Evolutionary conservation across 108 stramenopile genomes (phyloP).

Genomic region (Skeletonema grethae): DNA sequence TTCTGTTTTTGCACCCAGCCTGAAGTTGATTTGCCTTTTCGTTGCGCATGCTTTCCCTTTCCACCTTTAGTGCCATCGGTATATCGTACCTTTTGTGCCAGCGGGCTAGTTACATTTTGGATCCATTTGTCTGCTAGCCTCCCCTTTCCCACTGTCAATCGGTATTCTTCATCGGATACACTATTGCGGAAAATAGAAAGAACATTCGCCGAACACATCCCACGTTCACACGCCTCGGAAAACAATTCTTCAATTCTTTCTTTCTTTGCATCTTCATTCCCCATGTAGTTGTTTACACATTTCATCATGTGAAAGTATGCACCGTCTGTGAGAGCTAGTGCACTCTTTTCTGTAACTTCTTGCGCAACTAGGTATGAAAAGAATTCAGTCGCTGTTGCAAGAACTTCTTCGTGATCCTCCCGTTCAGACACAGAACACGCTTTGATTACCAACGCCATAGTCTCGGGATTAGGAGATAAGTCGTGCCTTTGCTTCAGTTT

Average conservation of each 20-base stretch:
- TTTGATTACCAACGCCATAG: slow-evolving; percentile 46
- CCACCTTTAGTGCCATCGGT: slow-evolving; percentile 52
- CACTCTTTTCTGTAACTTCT: slow-evolving; percentile 34
- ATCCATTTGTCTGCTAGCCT: slow-evolving; percentile 54
- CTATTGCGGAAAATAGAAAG: slow-evolving; percentile 35
- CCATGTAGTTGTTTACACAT: slow-evolving; percentile 25
- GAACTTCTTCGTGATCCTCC: slow-evolving; percentile 33
- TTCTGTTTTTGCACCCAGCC: slow-evolving; percentile 50
- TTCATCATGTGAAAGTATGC: slow-evolving; percentile 53
- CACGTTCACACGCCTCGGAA: slow-evolving; percentile 46
- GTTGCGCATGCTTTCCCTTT: slow-evolving; percentile 44
- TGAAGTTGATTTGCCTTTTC: slow-evolving; percentile 53
- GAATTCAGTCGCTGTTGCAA: slow-evolving; percentile 28
- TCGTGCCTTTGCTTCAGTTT: slow-evolving; percentile 25
- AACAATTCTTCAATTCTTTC: slow-evolving; percentile 45
- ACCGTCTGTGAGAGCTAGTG: slow-evolving; percentile 36
- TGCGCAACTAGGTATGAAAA: slow-evolving; percentile 23
- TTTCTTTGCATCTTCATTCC: slow-evolving; percentile 29
- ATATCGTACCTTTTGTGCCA: slow-evolving; percentile 36
- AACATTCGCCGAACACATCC: slow-evolving; percentile 30
- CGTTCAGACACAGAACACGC: slow-evolving; percentile 32
- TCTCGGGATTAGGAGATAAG: slow-evolving; percentile 33
- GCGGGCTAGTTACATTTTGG: slow-evolving; percentile 41
- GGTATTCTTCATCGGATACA: slow-evolving; percentile 48
- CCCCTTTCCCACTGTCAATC: slow-evolving; percentile 45